Evolutionary conservation across 164 flowering plant species (phyloP).

Genomic region (Macadamia integrifolia): DNA sequence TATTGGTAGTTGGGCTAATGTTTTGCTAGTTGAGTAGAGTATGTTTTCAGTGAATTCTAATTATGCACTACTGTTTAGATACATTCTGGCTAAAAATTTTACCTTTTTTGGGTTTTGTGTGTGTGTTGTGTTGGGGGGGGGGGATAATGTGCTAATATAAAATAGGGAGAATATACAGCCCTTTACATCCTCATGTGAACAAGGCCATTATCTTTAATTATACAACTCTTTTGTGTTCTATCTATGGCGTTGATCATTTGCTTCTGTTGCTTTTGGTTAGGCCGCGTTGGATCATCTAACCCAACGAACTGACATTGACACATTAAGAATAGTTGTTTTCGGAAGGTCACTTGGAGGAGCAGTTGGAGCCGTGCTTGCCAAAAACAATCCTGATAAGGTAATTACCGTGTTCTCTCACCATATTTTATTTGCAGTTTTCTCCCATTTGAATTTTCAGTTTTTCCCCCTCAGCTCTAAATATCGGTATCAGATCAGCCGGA

Average conservation of each 20-base stretch:
- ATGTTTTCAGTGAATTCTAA: not conserved
- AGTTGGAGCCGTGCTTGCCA: constrained; percentile 81
- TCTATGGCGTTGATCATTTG: too few relatives aligned
- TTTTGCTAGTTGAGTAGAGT: not conserved
- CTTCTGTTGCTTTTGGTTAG: constrained; percentile 24
- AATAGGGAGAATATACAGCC: too few relatives aligned
- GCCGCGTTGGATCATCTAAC: constrained; percentile 92
- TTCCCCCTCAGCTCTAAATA: not conserved
- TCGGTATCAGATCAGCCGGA: too few relatives aligned
- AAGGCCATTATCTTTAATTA: too few relatives aligned
- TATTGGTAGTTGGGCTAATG: too few relatives aligned
- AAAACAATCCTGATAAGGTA: constrained; percentile 95
- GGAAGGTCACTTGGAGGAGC: constrained; percentile 99
- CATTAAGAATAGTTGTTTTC: constrained; percentile 81
- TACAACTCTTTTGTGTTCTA: too few relatives aligned
- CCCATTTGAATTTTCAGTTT: not conserved
- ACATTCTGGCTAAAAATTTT: not conserved
- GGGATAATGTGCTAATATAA: too few relatives aligned
- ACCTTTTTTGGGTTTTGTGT: too few relatives aligned
- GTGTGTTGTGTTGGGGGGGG: too few relatives aligned
- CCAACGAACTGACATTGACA: constrained; percentile 89
- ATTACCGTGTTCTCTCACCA: not conserved
- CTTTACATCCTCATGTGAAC: too few relatives aligned
- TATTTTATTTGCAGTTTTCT: not conserved
- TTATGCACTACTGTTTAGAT: constrained; percentile 1